A percentile compares a stretch with the other conserved stretches of the same genome.
These are phyloP conservation scores for Cryptosporidium meleagridis DNA, from an alignment of 169 alveolate genomes.

Conservation along the genomic window DNA sequence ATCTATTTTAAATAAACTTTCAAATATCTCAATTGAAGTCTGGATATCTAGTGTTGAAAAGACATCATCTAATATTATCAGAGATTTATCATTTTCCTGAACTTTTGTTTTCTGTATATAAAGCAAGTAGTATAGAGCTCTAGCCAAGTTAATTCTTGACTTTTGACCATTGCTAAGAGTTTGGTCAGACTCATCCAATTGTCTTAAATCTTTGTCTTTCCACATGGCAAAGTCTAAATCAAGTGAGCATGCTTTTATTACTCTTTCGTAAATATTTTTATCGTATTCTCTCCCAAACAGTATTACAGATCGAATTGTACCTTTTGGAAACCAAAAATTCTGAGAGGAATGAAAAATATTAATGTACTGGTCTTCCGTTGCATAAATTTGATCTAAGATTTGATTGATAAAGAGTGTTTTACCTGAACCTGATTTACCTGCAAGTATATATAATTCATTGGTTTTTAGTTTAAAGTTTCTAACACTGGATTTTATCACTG, in stretches of 20 bases:
- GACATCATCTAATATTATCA: conserved; percentile 44
- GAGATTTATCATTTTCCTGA: not conserved
- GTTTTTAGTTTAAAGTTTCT: not conserved
- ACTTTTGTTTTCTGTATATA: not conserved
- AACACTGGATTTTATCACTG: not conserved
- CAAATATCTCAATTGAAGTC: conserved; percentile 27
- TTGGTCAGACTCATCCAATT: conserved; percentile 50
- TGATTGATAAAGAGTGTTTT: conserved; percentile 3
- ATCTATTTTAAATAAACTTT: conserved; percentile 14
- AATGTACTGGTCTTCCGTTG: not conserved
- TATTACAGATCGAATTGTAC: conserved; percentile 40
- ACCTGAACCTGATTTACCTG: conserved; percentile 52
- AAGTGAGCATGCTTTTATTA: conserved; percentile 31
- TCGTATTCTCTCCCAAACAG: conserved; percentile 28
- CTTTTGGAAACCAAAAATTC: conserved; percentile 54
- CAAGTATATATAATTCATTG: conserved; percentile 19
- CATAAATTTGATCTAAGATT: not conserved
- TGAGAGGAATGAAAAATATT: conserved; percentile 1
- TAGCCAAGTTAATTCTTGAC: conserved; percentile 52
- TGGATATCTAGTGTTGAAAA: conserved; percentile 10
- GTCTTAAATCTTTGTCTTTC: conserved; percentile 28
- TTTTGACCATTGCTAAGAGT: conserved; percentile 52
- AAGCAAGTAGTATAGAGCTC: conserved; percentile 24
- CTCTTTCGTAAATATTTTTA: not conserved
- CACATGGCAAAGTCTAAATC: conserved; percentile 14